These are phyloP conservation scores for Picea mariana DNA, from an alignment of 83 land plant species.

Conservation along the genomic window DNA sequence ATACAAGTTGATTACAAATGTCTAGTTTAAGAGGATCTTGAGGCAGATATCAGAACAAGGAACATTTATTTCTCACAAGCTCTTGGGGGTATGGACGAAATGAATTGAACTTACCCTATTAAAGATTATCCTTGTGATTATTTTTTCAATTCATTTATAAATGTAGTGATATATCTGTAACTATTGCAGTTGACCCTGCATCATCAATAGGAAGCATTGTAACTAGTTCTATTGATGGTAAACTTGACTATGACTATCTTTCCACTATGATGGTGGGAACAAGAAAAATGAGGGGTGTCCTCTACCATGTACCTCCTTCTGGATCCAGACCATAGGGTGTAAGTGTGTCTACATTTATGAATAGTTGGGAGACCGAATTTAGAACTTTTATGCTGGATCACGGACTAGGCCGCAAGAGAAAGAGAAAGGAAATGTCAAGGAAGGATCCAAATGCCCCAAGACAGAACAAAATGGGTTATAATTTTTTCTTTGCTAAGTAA, in stretches of 20 bases:
- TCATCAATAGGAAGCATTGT: conserved; percentile 29
- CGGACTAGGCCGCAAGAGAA: too few species aligned
- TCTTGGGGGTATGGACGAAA: conserved; percentile 1
- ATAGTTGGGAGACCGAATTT: too few species aligned
- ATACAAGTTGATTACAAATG: background rate
- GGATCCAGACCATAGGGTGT: conserved; percentile 2
- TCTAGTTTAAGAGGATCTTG: background rate
- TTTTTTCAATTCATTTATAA: background rate
- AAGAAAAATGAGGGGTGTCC: conserved; percentile 34
- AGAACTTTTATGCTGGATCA: too few species aligned
- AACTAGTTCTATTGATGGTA: conserved; percentile 42
- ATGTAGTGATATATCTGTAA: background rate
- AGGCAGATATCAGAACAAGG: background rate
- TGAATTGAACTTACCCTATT: background rate
- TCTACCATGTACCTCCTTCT: conserved; percentile 28
- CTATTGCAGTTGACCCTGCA: conserved; percentile 37
- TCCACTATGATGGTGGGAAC: conserved; percentile 39
- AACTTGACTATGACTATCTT: conserved; percentile 39
- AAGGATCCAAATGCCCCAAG: too few species aligned
- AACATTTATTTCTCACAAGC: conserved; percentile 21
- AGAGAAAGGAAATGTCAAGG: too few species aligned
- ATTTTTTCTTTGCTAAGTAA: too few species aligned
- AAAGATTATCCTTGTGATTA: background rate
- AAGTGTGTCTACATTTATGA: too few species aligned
- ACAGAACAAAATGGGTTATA: too few species aligned